Evolutionary conservation across 805 yeast genomes (phyloP).

Genomic region (Maudiozyma barnettii): DNA sequence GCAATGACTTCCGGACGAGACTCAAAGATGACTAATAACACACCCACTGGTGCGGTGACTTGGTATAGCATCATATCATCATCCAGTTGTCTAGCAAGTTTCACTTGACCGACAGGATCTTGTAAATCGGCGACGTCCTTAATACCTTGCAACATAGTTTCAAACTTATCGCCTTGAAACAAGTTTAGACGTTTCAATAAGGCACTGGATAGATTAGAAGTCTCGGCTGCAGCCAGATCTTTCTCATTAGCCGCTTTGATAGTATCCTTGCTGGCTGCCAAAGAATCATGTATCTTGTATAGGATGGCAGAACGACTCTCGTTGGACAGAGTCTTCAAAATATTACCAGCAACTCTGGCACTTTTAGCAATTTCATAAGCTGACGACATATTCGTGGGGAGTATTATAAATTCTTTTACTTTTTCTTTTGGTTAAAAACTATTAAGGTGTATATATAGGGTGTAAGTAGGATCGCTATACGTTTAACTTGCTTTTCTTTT

Average conservation of each 20-base stretch:
- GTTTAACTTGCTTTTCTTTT: too few relatives aligned
- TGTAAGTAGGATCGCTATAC: too few relatives aligned
- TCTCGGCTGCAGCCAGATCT: slow-evolving; percentile 64
- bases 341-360: slow-evolving; percentile 77
- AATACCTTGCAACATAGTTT: slow-evolving; percentile 89
- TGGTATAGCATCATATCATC: slow-evolving; percentile 79
- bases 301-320: slow-evolving; percentile 68
- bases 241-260: slow-evolving; percentile 64
- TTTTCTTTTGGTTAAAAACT: too few relatives aligned
- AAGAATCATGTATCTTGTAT: slow-evolving; percentile 58
- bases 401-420: too few relatives aligned
- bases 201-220: slow-evolving; percentile 55
- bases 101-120: slow-evolving; percentile 88
- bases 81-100: slow-evolving; percentile 76
- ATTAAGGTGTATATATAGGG: too few relatives aligned
- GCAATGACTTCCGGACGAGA: slow-evolving; percentile 98
- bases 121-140: slow-evolving; percentile 80
- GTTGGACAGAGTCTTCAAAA: slow-evolving; percentile 67
- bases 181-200: slow-evolving; percentile 79
- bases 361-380: slow-evolving; percentile 67
- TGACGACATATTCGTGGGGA: slow-evolving; percentile 4
- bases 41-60: slow-evolving; percentile 92
- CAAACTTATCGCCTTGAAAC: slow-evolving; percentile 74
- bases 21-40: slow-evolving; percentile 83
- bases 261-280: slow-evolving; percentile 46